Evolutionary conservation across 2,329 filamentous ascomycete species (phyloP), one percentile per base, ranked within the genome.

Genomic region (Hypoxylon rubiginosum): DNA sequence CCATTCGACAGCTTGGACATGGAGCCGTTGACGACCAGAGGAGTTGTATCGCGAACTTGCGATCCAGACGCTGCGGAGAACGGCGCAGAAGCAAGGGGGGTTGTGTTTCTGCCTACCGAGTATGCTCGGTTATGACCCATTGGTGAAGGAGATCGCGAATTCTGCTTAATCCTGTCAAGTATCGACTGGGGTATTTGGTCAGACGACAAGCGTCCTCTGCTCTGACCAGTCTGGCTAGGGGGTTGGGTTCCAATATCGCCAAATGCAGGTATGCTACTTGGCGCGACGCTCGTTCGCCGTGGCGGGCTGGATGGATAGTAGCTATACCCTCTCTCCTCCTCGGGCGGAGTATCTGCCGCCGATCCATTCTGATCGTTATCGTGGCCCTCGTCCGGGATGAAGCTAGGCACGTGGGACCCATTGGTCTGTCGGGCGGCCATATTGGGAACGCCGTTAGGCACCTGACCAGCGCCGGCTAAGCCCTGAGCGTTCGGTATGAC

Each of bases 61-160:
- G 79, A 48, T 77, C 79, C 49, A 62, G 77, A 17, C 17, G 57
- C 36, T 2, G 49, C 76, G 0, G 79, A 65, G 49, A 83, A 82
- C 0, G 82, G 76, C 0, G 77, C 76, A 2, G 81, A 78, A n/a
- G 73, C 71, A n/a, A 82, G 70, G 1, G 83, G 78, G 0, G 80
- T 76, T 0, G 82, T 79, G 43, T 78, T 77, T 21, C 78, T 80
- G 3, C 79, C 81, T 0, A 78, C 71, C 0, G 84, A 83, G 32
- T 81, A 80, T 1, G 81, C 80, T 51, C 84, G 81, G 46, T 78
- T 75, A 62, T 86, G 85, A 3, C 85, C 83, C 1, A 86, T 76
- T 0, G 86, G 86, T 3, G 86, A 89, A 11, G 85, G 86, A 4
- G 86, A 88, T 13, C 85, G 81, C 1, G 86, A 88, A 1, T 82